Conservation (phyloP, 176 grass and related monocot genomes). For the Hyparrhenia diplandra region DNA sequence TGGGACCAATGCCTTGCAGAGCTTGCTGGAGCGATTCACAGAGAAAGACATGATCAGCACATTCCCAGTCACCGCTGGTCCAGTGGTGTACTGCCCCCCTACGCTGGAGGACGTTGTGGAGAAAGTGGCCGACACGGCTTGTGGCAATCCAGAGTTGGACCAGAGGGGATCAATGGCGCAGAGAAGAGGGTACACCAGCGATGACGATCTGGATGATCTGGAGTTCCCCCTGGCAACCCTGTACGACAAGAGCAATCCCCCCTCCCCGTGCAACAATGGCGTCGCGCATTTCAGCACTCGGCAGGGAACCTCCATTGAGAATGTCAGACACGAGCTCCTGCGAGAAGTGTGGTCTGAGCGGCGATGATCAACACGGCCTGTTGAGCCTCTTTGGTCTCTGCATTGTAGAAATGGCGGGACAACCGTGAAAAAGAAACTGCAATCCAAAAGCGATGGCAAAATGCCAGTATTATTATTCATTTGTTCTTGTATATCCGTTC, state of each 20-base stretch:
- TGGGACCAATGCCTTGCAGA: constrained; percentile 17
- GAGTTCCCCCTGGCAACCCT: constrained; percentile 51
- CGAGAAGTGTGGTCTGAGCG: constrained; percentile 60
- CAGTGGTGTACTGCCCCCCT: constrained; percentile 48
- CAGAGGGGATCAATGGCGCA: constrained; percentile 48
- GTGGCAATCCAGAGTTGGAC: background rate
- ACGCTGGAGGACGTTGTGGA: constrained; percentile 33
- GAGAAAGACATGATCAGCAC: constrained; percentile 43
- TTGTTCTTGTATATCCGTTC: constrained; percentile 18
- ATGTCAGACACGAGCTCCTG: constrained; percentile 63
- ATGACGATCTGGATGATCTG: constrained; percentile 71
- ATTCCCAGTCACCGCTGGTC: constrained; percentile 54
- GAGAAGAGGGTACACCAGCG: constrained; percentile 73
- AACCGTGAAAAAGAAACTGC: background rate
- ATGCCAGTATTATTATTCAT: background rate
- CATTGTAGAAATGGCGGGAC: background rate
- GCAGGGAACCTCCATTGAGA: constrained; percentile 17
- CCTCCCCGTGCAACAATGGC: constrained; percentile 34
- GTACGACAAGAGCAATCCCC: constrained; percentile 48
- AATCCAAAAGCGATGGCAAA: background rate
- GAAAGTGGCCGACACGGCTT: constrained; percentile 34
- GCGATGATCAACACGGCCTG: background rate
- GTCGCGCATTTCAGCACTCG: background rate
- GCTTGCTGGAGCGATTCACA: constrained; percentile 43
- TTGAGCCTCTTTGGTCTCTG: background rate